These are phyloP conservation scores for Leucogyrophana mollusca DNA, from an alignment of 768 basidiomycete species.

Conservation along the genomic window DNA sequence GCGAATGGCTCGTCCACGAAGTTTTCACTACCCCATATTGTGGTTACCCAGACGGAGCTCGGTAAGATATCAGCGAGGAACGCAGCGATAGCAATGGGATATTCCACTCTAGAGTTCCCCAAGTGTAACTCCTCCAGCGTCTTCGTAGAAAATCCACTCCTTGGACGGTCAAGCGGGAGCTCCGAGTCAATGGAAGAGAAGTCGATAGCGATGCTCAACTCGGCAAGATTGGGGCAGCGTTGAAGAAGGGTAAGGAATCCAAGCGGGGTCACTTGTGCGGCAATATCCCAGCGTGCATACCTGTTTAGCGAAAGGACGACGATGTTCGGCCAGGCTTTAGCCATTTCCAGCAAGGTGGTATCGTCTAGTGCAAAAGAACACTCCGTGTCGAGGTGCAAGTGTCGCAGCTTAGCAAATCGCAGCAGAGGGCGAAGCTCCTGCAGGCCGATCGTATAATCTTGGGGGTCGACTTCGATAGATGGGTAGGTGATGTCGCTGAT, in stretches of 20 bases:
- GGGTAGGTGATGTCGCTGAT: no score
- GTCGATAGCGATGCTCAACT: conserved; percentile 1
- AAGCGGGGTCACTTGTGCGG: conserved; percentile 17
- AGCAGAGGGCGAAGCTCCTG: conserved; percentile 9
- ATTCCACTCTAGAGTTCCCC: background rate
- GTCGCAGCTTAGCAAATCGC: conserved; percentile 10
- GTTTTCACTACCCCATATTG: background rate
- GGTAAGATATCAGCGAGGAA: background rate
- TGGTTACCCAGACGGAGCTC: background rate
- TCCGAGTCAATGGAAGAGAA: conserved; percentile 12
- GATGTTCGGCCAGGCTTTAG: conserved; percentile 13
- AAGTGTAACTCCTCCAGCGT: conserved; percentile 14
- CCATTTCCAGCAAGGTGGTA: conserved; percentile 16
- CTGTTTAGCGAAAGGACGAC: conserved; percentile 12
- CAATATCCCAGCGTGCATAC: background rate
- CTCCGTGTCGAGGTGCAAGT: conserved; percentile 13
- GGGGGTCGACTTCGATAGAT: no score
- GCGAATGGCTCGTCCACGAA: no score
- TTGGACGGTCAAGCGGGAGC: conserved; percentile 9
- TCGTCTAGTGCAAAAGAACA: conserved; percentile 15
- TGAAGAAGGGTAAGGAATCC: conserved; percentile 19
- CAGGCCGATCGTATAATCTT: background rate
- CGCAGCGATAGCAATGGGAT: background rate
- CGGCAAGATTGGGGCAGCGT: conserved; percentile 14
- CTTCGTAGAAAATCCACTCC: conserved; percentile 12